Percentiles rank a stretch among this genome's conserved stretches.
Conservation (phyloP, 1,139 yeast genomes). For the Suhomyces atakaporum region DNA sequence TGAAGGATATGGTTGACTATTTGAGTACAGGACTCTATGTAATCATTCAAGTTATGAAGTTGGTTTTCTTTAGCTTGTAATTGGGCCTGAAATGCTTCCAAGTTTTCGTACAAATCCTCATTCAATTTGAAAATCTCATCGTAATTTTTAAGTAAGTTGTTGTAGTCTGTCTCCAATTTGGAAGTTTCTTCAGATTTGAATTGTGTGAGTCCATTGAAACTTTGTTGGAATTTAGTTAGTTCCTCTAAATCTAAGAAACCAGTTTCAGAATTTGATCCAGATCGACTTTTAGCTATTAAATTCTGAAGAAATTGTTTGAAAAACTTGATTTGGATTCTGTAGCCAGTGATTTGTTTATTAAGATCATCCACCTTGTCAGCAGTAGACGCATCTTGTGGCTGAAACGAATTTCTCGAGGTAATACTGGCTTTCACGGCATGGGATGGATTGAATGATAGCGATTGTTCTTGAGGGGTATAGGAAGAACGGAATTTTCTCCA, state of each 20-base stretch:
- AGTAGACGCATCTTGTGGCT: slow-evolving; percentile 18
- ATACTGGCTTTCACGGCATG: slow-evolving; percentile 10
- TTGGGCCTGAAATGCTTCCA: slow-evolving; percentile 38
- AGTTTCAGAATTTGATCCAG: slow-evolving; percentile 5
- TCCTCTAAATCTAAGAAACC: slow-evolving; percentile 25
- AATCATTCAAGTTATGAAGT: slow-evolving; percentile 19
- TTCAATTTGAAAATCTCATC: slow-evolving; percentile 40
- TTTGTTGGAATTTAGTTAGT: slow-evolving; percentile 26
- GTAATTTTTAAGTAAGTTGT: slow-evolving; percentile 29
- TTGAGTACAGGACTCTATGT: slow-evolving; percentile 19
- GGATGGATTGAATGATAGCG: slow-evolving; percentile 9
- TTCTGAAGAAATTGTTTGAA: slow-evolving; percentile 45
- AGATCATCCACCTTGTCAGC: slow-evolving; percentile 32
- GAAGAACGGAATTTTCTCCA: slow-evolving; percentile 38
- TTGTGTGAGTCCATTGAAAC: slow-evolving; percentile 21
- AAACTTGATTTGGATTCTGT: slow-evolving; percentile 45
- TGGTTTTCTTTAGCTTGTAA: slow-evolving; percentile 29
- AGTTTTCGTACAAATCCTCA: slow-evolving; percentile 40
- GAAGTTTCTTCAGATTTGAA: slow-evolving; percentile 11
- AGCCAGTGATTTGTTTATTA: slow-evolving; percentile 43
- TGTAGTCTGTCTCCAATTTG: slow-evolving; percentile 21
- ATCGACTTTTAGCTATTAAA: slow-evolving; percentile 30
- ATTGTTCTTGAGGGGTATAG: slow-evolving; percentile 14
- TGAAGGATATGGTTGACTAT: slow-evolving; percentile 27
- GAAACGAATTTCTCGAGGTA: slow-evolving; percentile 12